Evolutionary conservation across 345 rosid genomes (phyloP).

Genomic region (Syzygium jambos): DNA sequence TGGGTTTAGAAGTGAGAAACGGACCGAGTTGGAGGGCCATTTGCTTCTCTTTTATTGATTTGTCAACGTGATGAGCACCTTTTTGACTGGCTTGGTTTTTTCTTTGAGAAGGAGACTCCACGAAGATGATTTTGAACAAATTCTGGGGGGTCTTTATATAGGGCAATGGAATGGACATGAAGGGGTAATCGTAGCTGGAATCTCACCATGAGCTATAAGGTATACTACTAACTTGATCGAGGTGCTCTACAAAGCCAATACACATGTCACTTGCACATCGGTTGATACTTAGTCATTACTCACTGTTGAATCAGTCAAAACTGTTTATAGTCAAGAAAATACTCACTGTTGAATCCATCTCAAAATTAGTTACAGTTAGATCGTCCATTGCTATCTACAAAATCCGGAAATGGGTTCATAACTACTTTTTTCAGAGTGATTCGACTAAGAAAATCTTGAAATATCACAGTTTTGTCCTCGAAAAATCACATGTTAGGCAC

Average conservation of each 20-base stretch:
- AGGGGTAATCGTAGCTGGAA: neutral
- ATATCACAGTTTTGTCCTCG: neutral
- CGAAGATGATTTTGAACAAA: neutral
- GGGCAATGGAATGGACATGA: neutral
- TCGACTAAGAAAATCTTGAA: neutral
- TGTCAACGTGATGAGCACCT: neutral
- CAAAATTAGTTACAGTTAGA: too few species aligned
- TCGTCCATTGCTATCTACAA: too few species aligned
- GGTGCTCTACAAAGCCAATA: neutral
- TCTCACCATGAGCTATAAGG: neutral
- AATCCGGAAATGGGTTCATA: too few species aligned
- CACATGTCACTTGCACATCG: neutral
- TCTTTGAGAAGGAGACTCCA: neutral
- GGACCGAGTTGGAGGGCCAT: neutral
- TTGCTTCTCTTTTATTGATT: neutral
- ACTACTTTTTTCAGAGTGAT: too few species aligned
- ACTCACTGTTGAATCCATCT: too few species aligned
- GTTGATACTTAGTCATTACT: too few species aligned
- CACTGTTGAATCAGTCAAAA: too few species aligned
- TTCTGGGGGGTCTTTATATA: neutral
- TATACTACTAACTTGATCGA: too few species aligned
- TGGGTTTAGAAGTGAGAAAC: neutral
- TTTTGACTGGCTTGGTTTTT: neutral
- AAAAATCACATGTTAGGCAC: neutral
- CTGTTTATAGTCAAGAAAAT: too few species aligned